Percentiles rank a stretch among this genome's conserved stretches.
Evolutionary conservation across 768 basidiomycete species (phyloP).

Genomic region (Xanthoconium purpureum): DNA sequence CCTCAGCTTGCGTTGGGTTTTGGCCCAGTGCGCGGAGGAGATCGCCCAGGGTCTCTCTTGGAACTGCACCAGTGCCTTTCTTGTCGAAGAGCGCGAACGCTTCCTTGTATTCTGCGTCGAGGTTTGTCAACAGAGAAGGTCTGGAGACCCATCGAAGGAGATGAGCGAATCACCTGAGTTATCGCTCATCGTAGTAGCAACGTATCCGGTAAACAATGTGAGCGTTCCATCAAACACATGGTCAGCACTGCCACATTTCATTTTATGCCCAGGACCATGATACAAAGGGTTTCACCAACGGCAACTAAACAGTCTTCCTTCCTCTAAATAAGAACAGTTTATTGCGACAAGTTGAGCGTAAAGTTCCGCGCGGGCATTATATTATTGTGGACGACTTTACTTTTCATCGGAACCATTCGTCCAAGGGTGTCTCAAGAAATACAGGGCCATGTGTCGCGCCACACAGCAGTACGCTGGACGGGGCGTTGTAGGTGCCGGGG

Average conservation of each 20-base stretch:
- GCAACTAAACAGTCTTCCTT: too few species aligned
- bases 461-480: not conserved
- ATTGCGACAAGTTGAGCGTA: too few species aligned
- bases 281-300: too few species aligned
- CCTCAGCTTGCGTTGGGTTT: conserved; percentile 99
- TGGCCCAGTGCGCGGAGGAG: conserved; percentile 92
- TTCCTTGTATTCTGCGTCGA: conserved; percentile 83
- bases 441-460: conserved; percentile 4
- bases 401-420: conserved; percentile 11
- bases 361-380: conserved; percentile 2
- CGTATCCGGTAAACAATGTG: not conserved
- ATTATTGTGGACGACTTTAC: conserved; percentile 11
- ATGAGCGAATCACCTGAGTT: conserved; percentile 42
- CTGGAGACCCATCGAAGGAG: not conserved
- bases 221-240: not conserved
- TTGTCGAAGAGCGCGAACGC: conserved; percentile 99
- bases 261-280: too few species aligned
- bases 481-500: conserved; percentile 2
- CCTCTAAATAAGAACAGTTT: too few species aligned
- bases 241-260: not conserved
- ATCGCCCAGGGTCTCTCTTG: conserved; percentile 86
- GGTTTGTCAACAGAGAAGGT: conserved; percentile 3
- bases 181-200: conserved; percentile 38
- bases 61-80: conserved; percentile 87
- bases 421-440: conserved; percentile 8